Evolutionary conservation across 768 basidiomycete species (phyloP).

Genomic region (Lactarius pseudohatsudake): DNA sequence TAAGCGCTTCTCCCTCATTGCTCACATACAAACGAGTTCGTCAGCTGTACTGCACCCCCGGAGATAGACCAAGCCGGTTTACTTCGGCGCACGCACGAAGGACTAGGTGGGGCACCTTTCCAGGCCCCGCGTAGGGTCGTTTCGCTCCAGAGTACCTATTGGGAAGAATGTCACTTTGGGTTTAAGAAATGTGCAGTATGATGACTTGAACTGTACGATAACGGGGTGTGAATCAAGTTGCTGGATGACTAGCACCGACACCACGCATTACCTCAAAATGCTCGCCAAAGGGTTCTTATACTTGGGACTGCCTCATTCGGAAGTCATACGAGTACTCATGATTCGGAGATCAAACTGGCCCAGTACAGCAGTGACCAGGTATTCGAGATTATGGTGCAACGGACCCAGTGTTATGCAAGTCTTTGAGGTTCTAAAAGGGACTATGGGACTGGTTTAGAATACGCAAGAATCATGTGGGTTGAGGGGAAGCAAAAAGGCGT

Average conservation of each 20-base stretch:
- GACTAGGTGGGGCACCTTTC: slow-evolving; percentile 36
- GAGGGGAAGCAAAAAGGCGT: slow-evolving; percentile 17
- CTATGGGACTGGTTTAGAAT: not conserved
- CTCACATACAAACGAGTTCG: not conserved
- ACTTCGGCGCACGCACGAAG: slow-evolving; percentile 39
- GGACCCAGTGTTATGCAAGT: not conserved
- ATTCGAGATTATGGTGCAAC: not conserved
- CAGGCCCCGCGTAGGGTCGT: slow-evolving; percentile 34
- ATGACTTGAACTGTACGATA: not conserved
- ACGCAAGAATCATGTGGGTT: not conserved
- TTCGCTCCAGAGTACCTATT: slow-evolving; percentile 29
- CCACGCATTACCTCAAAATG: not conserved
- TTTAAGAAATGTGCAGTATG: not conserved
- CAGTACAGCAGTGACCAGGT: not conserved
- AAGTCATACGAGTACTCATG: not conserved
- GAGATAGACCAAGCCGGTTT: slow-evolving; percentile 38
- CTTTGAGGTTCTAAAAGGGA: not conserved
- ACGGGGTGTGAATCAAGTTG: not conserved
- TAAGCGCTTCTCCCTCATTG: slow-evolving; percentile 24
- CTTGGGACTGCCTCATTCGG: not conserved
- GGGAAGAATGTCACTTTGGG: not conserved
- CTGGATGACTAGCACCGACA: not conserved
- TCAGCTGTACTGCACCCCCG: slow-evolving; percentile 8
- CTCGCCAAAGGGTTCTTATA: not conserved
- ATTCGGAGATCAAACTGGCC: not conserved